phyloP scores from a whole-genome alignment of 2,329 filamentous ascomycete genomes.

The Hymenotorrendiella dingleyae region DNA sequence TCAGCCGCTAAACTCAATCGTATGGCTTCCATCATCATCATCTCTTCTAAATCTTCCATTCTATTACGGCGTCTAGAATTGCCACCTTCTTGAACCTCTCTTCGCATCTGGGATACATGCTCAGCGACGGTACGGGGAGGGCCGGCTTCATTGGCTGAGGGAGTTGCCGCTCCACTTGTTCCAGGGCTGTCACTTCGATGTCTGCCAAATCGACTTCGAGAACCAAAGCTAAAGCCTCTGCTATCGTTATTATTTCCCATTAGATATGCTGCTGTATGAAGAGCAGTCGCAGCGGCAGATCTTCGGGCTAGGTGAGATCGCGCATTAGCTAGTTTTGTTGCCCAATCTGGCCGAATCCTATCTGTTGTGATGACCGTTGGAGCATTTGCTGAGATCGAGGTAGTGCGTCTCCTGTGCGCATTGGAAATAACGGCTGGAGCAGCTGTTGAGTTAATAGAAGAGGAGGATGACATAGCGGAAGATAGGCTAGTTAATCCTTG shows the following conservation, averaged over 20 bases:
- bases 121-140: constrained; percentile 23
- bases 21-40: constrained; percentile 99
- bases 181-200: constrained; percentile 25
- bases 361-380: constrained; percentile 90
- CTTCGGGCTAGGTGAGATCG: constrained; percentile 78
- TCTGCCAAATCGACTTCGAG: constrained; percentile 27
- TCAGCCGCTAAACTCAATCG: constrained; percentile 84
- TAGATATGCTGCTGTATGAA: constrained; percentile 92
- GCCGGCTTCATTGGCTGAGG: constrained; percentile 20
- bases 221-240: constrained; percentile 27
- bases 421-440: constrained; percentile 18
- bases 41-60: constrained; percentile 86
- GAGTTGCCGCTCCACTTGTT: constrained; percentile 28
- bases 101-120: constrained; percentile 20
- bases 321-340: constrained; percentile 78
- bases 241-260: constrained; percentile 47
- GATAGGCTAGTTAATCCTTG: constrained; percentile 45
- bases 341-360: constrained; percentile 88
- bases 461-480: constrained; percentile 81
- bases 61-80: constrained; percentile 42
- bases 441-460: constrained; percentile 61
- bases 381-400: constrained; percentile 73
- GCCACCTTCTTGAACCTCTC: constrained; percentile 31
- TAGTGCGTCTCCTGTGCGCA: constrained; percentile 48
- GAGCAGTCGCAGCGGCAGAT: constrained; percentile 83